Evolutionary conservation across 805 yeast genomes (phyloP), one percentile per base, ranked within the genome.

Genomic region (Kurtzmaniella cleridarum): DNA sequence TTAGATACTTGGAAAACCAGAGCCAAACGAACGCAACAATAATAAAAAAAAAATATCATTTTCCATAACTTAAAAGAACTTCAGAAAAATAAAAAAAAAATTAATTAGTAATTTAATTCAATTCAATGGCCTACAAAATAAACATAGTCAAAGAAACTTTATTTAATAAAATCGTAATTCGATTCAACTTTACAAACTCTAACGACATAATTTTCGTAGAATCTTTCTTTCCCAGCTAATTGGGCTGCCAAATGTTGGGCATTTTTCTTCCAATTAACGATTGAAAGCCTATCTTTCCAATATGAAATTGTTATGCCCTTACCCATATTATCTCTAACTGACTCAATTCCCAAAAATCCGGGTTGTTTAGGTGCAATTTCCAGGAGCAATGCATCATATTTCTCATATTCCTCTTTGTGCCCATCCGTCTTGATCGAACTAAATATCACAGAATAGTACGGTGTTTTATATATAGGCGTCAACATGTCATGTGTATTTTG

Each of bases 391-490:
- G 35, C 35, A 2, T 39, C 45, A 5, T 41, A 16, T 12, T 17
- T 26, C 3, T 13, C 36, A 37, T 50, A 50, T n/a, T 32, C 30
- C 6, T 38, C 35, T 8, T 16, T 32, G 10, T 41, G 41, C 10
- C 36, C 17, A 2, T 36, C 46, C 4, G 34, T 26, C 16, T 34
- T 12, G 24, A 24, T 30, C 15, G 46, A 42, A 10, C 43, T 31
- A 31, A 50, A 50, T 1, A 44, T 38, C n/a, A 48, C 54, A 15
- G 42, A 40, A 30, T 50, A 50, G 32, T 50, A 50, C 1, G 52
- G 52, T 11, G 46, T 43, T 10, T 37, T 24, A 2, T 46, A 43
- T 9, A 44, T 40, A 7, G 34, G 24, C 10, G 36, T 41, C 23
- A 29, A 24, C 28, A 33, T 20, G 3, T 28, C 10, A n/a, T 5